These are phyloP conservation scores for Glonium stellatum DNA, from an alignment of 495 filamentous ascomycete species.

Conservation along the genomic window DNA sequence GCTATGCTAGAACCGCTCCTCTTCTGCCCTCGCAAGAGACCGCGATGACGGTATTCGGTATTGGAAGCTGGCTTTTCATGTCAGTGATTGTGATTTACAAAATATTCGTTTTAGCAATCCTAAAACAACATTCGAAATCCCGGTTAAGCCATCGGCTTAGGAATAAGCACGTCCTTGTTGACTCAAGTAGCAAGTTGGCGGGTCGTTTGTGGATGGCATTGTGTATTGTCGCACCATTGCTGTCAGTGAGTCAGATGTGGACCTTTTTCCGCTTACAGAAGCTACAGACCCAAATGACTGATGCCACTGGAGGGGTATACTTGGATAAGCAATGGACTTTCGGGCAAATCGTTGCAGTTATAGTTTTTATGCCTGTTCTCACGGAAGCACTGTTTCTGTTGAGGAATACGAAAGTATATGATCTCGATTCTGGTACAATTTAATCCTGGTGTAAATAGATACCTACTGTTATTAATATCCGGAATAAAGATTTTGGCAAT, in stretches of 20 bases:
- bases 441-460: too few relatives aligned
- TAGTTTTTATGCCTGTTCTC: slow-evolving; percentile 33
- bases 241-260: slow-evolving; percentile 33
- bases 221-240: slow-evolving; percentile 1
- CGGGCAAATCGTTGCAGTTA: slow-evolving; percentile 36
- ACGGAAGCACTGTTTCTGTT: too few relatives aligned
- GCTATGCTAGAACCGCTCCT: too few relatives aligned
- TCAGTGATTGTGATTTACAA: background rate
- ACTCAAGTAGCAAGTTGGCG: too few relatives aligned
- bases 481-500: too few relatives aligned
- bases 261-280: slow-evolving; percentile 29
- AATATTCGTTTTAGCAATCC: slow-evolving; percentile 18
- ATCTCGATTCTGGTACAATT: too few relatives aligned
- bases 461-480: too few relatives aligned
- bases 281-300: slow-evolving; percentile 27
- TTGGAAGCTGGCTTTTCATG: background rate
- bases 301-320: slow-evolving; percentile 19
- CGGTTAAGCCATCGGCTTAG: background rate
- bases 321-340: slow-evolving; percentile 35
- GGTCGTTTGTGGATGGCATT: too few relatives aligned
- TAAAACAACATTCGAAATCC: slow-evolving; percentile 6
- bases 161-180: background rate
- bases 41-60: background rate
- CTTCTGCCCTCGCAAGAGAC: too few relatives aligned
- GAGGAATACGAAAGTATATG: too few relatives aligned